A percentile compares a stretch with the other conserved stretches of the same genome.
phyloP scores from a whole-genome alignment of 2,329 filamentous ascomycete genomes.

The Aspergillus sojae region DNA sequence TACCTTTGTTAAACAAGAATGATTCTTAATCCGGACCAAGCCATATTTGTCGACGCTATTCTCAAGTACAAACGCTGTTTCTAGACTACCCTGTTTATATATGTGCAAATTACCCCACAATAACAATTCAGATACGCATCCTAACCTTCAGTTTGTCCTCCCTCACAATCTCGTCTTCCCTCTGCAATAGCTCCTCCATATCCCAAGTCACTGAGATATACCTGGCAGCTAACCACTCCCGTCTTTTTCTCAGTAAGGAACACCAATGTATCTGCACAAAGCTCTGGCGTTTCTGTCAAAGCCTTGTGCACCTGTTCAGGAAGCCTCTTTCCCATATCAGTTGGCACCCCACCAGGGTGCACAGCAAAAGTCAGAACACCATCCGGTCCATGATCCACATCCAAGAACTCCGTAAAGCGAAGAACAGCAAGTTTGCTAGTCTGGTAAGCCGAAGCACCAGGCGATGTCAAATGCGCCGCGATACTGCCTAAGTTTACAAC shows the following conservation, averaged over 20 bases:
- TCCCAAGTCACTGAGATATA: background rate
- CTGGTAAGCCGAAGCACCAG: slow-evolving; percentile 49
- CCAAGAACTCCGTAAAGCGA: slow-evolving; percentile 54
- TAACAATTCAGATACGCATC: background rate
- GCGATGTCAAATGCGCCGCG: slow-evolving; percentile 37
- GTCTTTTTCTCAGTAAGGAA: background rate
- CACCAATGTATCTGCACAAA: background rate
- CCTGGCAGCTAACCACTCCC: background rate
- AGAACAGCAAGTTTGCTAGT: slow-evolving; percentile 54
- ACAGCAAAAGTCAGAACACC: slow-evolving; percentile 44
- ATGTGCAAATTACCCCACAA: background rate
- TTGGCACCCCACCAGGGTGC: slow-evolving; percentile 46
- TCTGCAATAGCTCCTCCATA: background rate
- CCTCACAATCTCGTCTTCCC: slow-evolving; percentile 15
- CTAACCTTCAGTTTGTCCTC: background rate
- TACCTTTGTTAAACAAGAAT: no score
- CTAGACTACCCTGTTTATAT: background rate
- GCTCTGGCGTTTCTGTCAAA: slow-evolving; percentile 38
- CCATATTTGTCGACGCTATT: background rate
- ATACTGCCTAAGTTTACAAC: slow-evolving; percentile 53
- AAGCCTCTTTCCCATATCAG: slow-evolving; percentile 39
- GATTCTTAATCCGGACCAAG: background rate
- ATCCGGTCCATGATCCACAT: slow-evolving; percentile 49
- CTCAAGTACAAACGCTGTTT: background rate
- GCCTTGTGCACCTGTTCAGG: slow-evolving; percentile 28